Conservation (phyloP, 1,284 basidiomycete genomes). For the Fomitopsis betulina region DNA sequence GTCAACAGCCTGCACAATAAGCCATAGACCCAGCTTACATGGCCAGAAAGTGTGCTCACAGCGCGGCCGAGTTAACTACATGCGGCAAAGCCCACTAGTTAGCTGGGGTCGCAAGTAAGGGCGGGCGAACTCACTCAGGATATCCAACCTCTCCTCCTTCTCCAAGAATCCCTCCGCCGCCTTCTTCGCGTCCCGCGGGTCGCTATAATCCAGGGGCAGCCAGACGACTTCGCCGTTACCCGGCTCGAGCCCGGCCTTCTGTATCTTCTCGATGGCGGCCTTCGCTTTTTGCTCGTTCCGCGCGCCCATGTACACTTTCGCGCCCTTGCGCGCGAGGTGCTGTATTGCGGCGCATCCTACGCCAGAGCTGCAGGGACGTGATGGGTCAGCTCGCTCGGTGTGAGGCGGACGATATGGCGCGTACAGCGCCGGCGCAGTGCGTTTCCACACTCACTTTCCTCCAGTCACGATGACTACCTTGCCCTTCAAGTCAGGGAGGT, state of each 20-base stretch:
- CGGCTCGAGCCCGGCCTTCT: constrained; percentile 27
- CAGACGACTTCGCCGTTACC: constrained; percentile 38
- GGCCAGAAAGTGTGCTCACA: constrained; percentile 28
- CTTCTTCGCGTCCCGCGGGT: constrained; percentile 36
- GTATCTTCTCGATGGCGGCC: constrained; percentile 34
- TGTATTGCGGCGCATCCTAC: constrained; percentile 37
- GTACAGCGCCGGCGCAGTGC: not conserved
- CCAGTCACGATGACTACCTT: constrained; percentile 38
- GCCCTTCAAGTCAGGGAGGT: constrained; percentile 31
- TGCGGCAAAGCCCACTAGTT: not conserved
- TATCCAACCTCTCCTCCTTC: constrained; percentile 44
- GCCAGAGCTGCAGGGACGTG: constrained; percentile 24
- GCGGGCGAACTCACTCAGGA: constrained; percentile 34
- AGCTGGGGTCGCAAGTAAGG: no score
- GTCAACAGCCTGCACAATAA: constrained; percentile 38
- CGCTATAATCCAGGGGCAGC: constrained; percentile 41
- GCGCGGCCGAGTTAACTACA: constrained; percentile 49
- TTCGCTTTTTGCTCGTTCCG: constrained; percentile 35
- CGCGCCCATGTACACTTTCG: constrained; percentile 40
- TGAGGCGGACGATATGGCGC: not conserved
- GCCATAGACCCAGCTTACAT: not conserved
- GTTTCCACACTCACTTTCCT: constrained; percentile 35
- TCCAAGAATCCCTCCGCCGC: constrained; percentile 41
- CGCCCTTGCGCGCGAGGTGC: constrained; percentile 35
- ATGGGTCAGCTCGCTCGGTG: not conserved